Conservation (phyloP, 805 yeast species). For the Wickerhamomyces canadensis region DNA sequence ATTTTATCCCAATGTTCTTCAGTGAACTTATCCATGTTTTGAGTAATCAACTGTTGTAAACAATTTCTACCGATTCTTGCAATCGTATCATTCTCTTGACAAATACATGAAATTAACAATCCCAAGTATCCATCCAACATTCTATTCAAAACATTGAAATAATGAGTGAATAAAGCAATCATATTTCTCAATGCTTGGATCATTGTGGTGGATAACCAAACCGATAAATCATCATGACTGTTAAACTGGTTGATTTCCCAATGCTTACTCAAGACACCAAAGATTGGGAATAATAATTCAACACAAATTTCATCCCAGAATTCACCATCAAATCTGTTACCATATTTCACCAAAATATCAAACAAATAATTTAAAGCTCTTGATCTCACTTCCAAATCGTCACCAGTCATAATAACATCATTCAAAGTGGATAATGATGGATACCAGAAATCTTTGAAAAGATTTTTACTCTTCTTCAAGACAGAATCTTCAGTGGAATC, state of each 20-base stretch:
- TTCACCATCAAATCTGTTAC: slow-evolving; percentile 62
- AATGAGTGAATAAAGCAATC: slow-evolving; percentile 77
- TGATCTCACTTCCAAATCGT: slow-evolving; percentile 90
- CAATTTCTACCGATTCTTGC: slow-evolving; percentile 93
- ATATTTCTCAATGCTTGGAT: slow-evolving; percentile 90
- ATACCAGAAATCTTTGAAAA: slow-evolving; percentile 65
- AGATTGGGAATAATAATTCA: slow-evolving; percentile 83
- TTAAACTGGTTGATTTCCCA: slow-evolving; percentile 67
- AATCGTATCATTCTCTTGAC: slow-evolving; percentile 95
- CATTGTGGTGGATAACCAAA: slow-evolving; percentile 94
- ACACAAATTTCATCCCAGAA: slow-evolving; percentile 84
- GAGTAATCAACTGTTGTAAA: slow-evolving; percentile 70
- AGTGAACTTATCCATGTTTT: slow-evolving; percentile 61
- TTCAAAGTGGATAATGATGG: slow-evolving; percentile 83
- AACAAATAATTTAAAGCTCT: slow-evolving; percentile 80
- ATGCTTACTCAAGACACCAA: slow-evolving; percentile 68
- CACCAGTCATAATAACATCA: slow-evolving; percentile 87
- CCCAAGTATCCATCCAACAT: slow-evolving; percentile 76
- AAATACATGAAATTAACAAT: slow-evolving; percentile 78
- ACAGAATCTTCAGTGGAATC: slow-evolving; percentile 16
- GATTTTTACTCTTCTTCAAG: slow-evolving; percentile 31
- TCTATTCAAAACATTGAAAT: slow-evolving; percentile 68
- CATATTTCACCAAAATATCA: slow-evolving; percentile 73
- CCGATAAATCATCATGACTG: slow-evolving; percentile 79
- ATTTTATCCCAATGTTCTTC: slow-evolving; percentile 71